Conservation (phyloP, 2,329 filamentous ascomycete genomes). For the Pyrenochaeta sp. region DNA sequence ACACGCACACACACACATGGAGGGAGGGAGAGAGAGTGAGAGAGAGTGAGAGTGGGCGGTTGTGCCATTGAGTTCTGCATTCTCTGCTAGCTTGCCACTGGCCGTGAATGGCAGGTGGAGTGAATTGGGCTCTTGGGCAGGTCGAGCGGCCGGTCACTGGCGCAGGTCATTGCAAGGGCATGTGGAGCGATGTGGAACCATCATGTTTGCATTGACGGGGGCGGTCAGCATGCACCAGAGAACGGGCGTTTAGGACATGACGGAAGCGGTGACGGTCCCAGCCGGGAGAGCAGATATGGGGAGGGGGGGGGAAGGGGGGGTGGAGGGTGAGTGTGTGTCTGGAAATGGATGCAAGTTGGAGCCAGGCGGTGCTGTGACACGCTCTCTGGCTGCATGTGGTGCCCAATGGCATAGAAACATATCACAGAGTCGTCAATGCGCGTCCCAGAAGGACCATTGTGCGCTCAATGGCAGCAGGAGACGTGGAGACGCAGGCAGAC, state of each 20-base stretch:
- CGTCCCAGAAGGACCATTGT: constrained; percentile 22
- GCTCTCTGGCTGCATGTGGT: constrained; percentile 12
- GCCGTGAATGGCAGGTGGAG: constrained; percentile 22
- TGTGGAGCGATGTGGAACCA: constrained; percentile 40
- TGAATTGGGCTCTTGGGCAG: constrained; percentile 29
- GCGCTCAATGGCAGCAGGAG: constrained; percentile 20
- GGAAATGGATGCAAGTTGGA: constrained; percentile 10
- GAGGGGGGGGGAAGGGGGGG: constrained; percentile 4
- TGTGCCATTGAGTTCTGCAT: constrained; percentile 18
- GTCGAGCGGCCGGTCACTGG: constrained; percentile 13
- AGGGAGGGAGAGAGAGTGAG: no score
- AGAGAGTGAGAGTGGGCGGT: constrained; percentile 6
- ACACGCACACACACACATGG: no score
- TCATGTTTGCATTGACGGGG: constrained; percentile 26
- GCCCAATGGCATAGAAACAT: constrained; percentile 34
- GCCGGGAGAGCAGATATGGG: constrained; percentile 2
- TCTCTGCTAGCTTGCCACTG: constrained; percentile 17
- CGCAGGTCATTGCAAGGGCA: constrained; percentile 18
- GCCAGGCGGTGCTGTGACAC: constrained; percentile 29
- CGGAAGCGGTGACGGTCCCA: constrained; percentile 30
- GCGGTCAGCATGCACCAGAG: constrained; percentile 32
- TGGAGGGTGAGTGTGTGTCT: no score
- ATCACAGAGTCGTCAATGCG: constrained; percentile 13
- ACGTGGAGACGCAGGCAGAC: constrained; percentile 19
- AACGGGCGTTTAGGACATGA: constrained; percentile 19